These are phyloP conservation scores for Lipomyces kockii DNA, from an alignment of 805 yeast species.

Conservation along the genomic window DNA sequence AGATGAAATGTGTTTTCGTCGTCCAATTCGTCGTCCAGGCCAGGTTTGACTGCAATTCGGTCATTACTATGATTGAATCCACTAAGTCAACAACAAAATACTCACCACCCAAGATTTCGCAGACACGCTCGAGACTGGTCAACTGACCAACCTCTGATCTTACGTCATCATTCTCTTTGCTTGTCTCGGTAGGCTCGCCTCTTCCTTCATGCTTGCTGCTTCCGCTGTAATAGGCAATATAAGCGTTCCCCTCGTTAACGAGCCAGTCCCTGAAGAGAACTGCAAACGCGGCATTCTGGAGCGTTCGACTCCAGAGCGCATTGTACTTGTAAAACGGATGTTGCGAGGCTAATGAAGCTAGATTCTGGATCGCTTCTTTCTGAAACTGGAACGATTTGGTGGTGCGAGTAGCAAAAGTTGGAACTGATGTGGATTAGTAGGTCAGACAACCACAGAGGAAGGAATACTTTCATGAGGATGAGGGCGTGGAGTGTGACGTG, in stretches of 20 bases:
- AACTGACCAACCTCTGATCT: background rate
- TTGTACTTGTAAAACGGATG: slow-evolving; percentile 29
- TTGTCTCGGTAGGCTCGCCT: background rate
- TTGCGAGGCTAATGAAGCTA: slow-evolving; percentile 15
- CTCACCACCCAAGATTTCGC: slow-evolving; percentile 16
- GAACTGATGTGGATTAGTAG: slow-evolving; percentile 6
- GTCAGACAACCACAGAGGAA: background rate
- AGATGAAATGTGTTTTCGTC: slow-evolving; percentile 26
- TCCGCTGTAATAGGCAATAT: background rate
- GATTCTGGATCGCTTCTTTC: slow-evolving; percentile 9
- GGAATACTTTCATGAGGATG: slow-evolving; percentile 1
- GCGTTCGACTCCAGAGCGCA: slow-evolving; percentile 19
- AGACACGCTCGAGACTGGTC: slow-evolving; percentile 13
- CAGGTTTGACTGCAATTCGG: slow-evolving; percentile 7
- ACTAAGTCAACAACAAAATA: background rate
- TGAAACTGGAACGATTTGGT: background rate
- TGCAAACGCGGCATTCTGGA: slow-evolving; percentile 30
- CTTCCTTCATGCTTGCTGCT: background rate
- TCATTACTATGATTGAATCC: background rate
- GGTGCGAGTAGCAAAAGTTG: background rate
- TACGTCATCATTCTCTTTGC: background rate
- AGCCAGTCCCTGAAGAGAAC: slow-evolving; percentile 21
- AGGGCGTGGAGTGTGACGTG: slow-evolving; percentile 6
- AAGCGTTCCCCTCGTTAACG: slow-evolving; percentile 9
- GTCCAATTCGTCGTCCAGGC: slow-evolving; percentile 7